A percentile compares a stretch with the other conserved stretches of the same genome.
phyloP scores from a whole-genome alignment of 1,284 basidiomycete species.

The Ceratobasidium sp. region DNA sequence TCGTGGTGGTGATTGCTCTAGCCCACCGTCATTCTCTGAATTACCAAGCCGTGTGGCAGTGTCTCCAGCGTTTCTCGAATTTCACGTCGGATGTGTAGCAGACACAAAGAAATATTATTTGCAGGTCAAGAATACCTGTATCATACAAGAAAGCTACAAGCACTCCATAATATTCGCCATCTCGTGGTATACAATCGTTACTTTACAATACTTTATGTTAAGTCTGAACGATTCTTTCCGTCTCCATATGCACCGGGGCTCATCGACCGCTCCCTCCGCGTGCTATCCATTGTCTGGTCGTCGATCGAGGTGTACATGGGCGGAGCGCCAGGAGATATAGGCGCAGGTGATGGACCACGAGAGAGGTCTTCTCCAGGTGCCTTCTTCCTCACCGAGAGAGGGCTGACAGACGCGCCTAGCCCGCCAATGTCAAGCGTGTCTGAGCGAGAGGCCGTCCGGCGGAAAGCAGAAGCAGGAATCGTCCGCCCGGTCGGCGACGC shows the following conservation, averaged over 20 bases:
- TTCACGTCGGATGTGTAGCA: too few relatives aligned
- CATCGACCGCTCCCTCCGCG: constrained; percentile 2
- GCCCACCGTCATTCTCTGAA: too few relatives aligned
- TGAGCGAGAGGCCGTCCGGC: constrained; percentile 56
- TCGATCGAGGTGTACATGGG: constrained; percentile 21
- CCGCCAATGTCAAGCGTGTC: constrained; percentile 54
- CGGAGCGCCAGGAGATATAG: constrained; percentile 25
- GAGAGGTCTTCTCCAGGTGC: constrained; percentile 2
- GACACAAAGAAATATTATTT: too few relatives aligned
- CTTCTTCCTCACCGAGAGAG: constrained; percentile 62
- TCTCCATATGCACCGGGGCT: not conserved
- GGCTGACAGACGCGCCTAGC: constrained; percentile 51
- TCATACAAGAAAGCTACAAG: too few relatives aligned
- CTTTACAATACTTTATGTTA: too few relatives aligned
- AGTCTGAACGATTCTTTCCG: too few relatives aligned
- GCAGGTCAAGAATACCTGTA: too few relatives aligned
- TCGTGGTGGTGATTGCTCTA: too few relatives aligned
- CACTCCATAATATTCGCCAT: too few relatives aligned
- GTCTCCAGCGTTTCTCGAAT: too few relatives aligned
- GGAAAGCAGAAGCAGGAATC: constrained; percentile 79
- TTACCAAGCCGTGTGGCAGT: too few relatives aligned
- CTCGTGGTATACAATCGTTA: too few relatives aligned
- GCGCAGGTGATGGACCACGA: not conserved
- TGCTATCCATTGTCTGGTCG: not conserved
- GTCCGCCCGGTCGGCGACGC: constrained; percentile 58